Base-by-base conservation (phyloP, 225 moss, liverwort and hornwort genomes). In the Marchantia paleacea region DNA sequence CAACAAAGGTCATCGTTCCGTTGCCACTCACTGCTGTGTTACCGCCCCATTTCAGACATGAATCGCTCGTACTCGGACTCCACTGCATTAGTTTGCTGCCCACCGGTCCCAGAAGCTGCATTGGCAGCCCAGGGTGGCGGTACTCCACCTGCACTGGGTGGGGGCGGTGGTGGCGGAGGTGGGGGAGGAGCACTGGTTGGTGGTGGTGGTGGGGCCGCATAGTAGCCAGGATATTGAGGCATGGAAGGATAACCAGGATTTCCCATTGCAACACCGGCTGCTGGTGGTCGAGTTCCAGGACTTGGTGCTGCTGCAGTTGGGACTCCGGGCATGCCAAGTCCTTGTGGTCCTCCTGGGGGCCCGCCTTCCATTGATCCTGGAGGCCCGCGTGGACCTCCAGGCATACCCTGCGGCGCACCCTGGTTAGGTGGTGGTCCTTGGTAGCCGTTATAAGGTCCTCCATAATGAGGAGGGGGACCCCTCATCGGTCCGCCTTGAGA, bases 11-110 rank as follows among this genome's bases (percentile, higher is more conserved):
- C 80, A 79, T 83, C 72, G 30, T 78, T 74, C 73, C 67, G 71
- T 84, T 80, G 76, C 67, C 28, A 66, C 52, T 74, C 79, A 79
- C 65, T 63, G 6, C 72, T 68, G 64, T 69, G 76, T 91, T 89
- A 99, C 75, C 93, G 92, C 39, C 97, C 92, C 97, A 99, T 99
- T 90, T 99, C 97, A 28, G 97, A 99, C 97, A 99, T 99, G 50
- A 99, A 99, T 68, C 97, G 90, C 85, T 99, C 97, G 76, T 99
- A 99, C 78, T 99, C 97, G 49, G 95, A 92, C 85, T 99, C 95
- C 80, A 99, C 97, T 51, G 86, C 95, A 89, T 93, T 95, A 74
- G 84, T 91, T 81, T 89, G 89, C 80, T 92, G 93, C 67, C 89
- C 95, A 39, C 82, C 85, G 55, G 92, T 54, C 57, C 77, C 83